These are phyloP conservation scores for Catharanthus roseus DNA, from an alignment of 257 asterid species.

Conservation along the genomic window DNA sequence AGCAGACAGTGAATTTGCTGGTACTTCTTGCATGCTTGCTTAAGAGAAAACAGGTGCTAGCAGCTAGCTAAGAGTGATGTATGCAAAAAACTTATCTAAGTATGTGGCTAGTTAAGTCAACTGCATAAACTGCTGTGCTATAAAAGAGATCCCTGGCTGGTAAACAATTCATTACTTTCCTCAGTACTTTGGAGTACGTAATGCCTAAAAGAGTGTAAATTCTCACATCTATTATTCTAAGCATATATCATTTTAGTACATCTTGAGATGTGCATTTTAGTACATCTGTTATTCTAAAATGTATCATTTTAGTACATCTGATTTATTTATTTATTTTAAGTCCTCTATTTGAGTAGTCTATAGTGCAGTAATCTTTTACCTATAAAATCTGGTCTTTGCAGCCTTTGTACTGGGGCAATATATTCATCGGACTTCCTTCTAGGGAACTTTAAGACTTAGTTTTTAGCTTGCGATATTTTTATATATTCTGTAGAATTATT, in stretches of 20 bases:
- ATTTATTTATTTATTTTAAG: too few species aligned
- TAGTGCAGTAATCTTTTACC: background rate
- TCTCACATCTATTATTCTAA: background rate
- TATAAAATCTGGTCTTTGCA: background rate
- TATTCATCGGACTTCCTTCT: background rate
- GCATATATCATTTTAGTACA: background rate
- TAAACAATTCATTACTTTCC: background rate
- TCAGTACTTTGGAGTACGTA: background rate
- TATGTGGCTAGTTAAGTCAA: background rate
- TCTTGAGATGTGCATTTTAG: background rate
- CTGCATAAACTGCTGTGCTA: background rate
- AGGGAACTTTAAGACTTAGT: background rate
- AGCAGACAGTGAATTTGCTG: background rate
- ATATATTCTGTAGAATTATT: background rate
- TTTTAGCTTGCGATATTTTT: background rate
- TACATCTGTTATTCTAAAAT: background rate
- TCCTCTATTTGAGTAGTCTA: background rate
- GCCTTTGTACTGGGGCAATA: background rate
- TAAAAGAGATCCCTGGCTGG: background rate
- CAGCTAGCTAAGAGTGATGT: background rate
- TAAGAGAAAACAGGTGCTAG: background rate
- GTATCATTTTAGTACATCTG: background rate
- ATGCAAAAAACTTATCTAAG: background rate
- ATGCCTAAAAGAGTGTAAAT: background rate
- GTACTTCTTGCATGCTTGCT: background rate